Conservation (phyloP, 148 eudicot genomes). For the Cornus kousa region DNA sequence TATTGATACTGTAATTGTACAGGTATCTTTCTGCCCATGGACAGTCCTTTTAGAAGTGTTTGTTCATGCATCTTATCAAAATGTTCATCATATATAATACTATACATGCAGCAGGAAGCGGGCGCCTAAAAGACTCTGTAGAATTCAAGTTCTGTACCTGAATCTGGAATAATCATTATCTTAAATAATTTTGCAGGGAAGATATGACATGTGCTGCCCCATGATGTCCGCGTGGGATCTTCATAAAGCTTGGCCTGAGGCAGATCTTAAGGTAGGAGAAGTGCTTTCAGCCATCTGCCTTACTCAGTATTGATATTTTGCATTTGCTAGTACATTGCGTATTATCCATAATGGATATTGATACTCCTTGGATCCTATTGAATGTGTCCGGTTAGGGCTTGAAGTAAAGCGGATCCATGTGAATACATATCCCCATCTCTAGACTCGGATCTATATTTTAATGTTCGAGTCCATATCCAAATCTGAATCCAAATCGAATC, state of each 20-base stretch:
- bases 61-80: conserved; percentile 3
- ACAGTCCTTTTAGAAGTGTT: not conserved
- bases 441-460: no score
- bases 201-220: conserved; percentile 91
- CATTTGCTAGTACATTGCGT: not conserved
- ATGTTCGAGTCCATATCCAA: no score
- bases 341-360: no score
- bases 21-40: conserved; percentile 40
- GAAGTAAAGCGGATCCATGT: no score
- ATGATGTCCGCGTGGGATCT: conserved; percentile 99
- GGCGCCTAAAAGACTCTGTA: not conserved
- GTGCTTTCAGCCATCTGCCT: not conserved
- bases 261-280: conserved; percentile 66
- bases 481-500: no score
- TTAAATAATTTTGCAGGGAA: conserved; percentile 56
- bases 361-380: no score
- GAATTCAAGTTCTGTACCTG: not conserved
- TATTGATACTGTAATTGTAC: conserved; percentile 78
- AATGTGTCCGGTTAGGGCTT: no score
- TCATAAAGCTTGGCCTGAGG: conserved; percentile 98
- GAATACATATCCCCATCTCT: no score
- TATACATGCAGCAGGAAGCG: not conserved
- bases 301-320: not conserved
- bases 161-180: not conserved
- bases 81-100: not conserved